A percentile compares a stretch with the other conserved stretches of the same genome.
phyloP scores from a whole-genome alignment of 441 rosid genomes.

The Syzygium malaccense region DNA sequence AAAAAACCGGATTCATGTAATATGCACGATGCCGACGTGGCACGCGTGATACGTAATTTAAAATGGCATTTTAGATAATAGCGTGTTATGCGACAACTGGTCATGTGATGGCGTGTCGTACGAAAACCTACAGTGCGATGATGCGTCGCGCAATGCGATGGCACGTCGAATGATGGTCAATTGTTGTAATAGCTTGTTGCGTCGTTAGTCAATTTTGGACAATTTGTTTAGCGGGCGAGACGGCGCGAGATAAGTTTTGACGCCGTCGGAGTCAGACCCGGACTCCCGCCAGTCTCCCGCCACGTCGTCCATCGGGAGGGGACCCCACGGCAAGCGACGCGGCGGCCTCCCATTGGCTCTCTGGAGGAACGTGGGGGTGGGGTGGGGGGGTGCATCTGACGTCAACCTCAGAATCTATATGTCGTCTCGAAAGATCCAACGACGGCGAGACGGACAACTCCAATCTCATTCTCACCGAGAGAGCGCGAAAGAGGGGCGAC shows the following conservation, averaged over 20 bases:
- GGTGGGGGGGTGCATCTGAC: neutral
- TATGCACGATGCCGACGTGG: neutral
- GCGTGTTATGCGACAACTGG: fast-evolving
- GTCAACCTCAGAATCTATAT: neutral
- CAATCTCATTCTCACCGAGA: neutral
- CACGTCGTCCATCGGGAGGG: neutral
- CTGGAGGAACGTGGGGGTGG: too few relatives aligned
- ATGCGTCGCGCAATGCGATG: too few relatives aligned
- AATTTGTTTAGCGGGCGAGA: too few relatives aligned
- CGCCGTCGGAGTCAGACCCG: neutral
- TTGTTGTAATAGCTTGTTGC: neutral
- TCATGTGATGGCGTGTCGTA: neutral
- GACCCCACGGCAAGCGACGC: neutral
- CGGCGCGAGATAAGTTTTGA: neutral
- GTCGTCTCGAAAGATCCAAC: neutral
- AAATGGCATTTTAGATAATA: too few relatives aligned
- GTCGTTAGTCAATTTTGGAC: too few relatives aligned
- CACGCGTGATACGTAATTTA: neutral
- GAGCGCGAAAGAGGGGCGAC: neutral
- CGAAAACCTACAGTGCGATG: too few relatives aligned
- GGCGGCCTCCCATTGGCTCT: neutral
- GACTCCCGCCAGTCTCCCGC: neutral
- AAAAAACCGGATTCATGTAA: too few relatives aligned
- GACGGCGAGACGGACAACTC: neutral
- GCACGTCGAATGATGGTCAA: neutral